phyloP scores from a whole-genome alignment of 139 green algal species.

The Medakamo hakoo region DNA sequence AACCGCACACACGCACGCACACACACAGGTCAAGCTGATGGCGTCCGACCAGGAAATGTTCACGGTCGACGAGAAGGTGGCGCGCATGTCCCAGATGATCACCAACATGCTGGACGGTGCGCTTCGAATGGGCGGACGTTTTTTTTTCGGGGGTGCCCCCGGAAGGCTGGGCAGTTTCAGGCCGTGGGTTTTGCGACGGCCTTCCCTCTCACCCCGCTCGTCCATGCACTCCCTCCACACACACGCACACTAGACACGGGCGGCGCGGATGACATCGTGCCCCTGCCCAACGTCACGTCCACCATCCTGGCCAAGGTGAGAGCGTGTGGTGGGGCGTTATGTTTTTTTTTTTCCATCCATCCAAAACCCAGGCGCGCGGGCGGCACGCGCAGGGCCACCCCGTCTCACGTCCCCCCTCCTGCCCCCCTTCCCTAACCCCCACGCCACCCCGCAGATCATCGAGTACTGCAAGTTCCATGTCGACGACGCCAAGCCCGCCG shows the following conservation, averaged over 20 bases:
- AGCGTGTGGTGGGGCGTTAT: not conserved
- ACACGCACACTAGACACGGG: conserved; percentile 18
- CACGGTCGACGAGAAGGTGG: conserved; percentile 55
- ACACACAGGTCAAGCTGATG: conserved; percentile 33
- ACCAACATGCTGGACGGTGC: conserved; percentile 71
- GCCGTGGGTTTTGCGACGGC: not conserved
- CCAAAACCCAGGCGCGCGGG: no score
- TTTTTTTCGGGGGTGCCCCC: not conserved
- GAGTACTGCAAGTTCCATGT: conserved; percentile 96
- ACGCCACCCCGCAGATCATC: conserved; percentile 45
- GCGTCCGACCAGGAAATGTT: conserved; percentile 49
- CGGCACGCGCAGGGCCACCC: no score
- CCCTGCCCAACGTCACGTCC: conserved; percentile 69
- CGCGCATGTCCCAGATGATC: conserved; percentile 52
- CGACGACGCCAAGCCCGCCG: conserved; percentile 20
- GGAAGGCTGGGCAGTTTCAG: not conserved
- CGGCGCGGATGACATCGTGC: conserved; percentile 43
- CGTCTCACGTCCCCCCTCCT: not conserved
- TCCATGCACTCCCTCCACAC: not conserved
- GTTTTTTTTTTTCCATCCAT: not conserved
- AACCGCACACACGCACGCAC: not conserved
- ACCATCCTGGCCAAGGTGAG: conserved; percentile 35
- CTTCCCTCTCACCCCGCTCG: not conserved
- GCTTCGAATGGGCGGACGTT: not conserved
- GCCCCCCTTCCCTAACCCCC: not conserved